Conservation (phyloP, 2,329 filamentous ascomycete genomes). For the Aspergillus texensis region DNA sequence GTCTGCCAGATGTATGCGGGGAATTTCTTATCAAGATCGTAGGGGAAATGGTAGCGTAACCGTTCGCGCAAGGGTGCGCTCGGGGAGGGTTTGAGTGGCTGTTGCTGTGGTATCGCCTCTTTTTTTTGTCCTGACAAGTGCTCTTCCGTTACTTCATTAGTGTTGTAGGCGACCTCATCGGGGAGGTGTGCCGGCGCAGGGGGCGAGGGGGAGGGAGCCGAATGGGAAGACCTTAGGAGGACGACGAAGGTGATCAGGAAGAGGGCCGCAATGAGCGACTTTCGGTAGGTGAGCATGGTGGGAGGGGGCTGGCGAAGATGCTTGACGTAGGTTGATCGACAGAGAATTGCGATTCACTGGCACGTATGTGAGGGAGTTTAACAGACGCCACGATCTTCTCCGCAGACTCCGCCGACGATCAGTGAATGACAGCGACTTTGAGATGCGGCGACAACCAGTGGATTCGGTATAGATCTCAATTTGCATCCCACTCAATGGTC, state of each 20-base stretch:
- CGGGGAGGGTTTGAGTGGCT: slow-evolving; percentile 68
- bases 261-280: slow-evolving; percentile 71
- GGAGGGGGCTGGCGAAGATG: slow-evolving; percentile 3
- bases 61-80: slow-evolving; percentile 75
- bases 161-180: slow-evolving; percentile 27
- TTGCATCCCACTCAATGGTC: neutral
- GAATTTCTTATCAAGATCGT: slow-evolving; percentile 85
- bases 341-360: slow-evolving; percentile 9
- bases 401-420: neutral
- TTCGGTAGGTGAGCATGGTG: slow-evolving; percentile 75
- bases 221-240: slow-evolving; percentile 66
- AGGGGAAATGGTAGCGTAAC: slow-evolving; percentile 90
- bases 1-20: slow-evolving; percentile 99
- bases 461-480: neutral
- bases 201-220: slow-evolving; percentile 50
- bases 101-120: slow-evolving; percentile 23
- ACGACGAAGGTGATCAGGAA: slow-evolving; percentile 70
- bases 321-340: slow-evolving; percentile 11
- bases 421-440: neutral
- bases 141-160: slow-evolving; percentile 21
- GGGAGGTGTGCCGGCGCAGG: slow-evolving; percentile 24
- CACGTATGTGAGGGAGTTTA: neutral
- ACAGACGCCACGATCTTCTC: neutral
- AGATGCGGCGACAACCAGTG: neutral
- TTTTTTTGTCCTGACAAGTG: slow-evolving; percentile 15